These are phyloP conservation scores for Cucurbita moschata DNA, from an alignment of 306 rosid genomes.

Conservation along the genomic window DNA sequence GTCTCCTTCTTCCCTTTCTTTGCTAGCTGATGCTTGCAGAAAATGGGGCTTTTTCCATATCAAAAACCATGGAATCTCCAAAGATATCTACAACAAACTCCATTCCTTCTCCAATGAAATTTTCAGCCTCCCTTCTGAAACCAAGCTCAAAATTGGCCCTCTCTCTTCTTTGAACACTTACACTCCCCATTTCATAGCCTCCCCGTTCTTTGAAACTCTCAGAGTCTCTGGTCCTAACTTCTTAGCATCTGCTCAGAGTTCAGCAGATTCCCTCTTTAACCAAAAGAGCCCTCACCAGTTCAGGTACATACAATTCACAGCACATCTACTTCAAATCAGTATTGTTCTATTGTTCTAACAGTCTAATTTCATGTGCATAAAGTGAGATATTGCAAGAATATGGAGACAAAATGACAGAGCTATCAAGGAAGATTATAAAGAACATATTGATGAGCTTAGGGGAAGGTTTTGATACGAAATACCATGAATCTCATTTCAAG, in stretches of 20 bases:
- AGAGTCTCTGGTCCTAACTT: conserved; percentile 69
- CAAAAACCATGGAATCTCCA: conserved; percentile 80
- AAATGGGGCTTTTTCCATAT: conserved; percentile 91
- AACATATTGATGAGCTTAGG: conserved; percentile 49
- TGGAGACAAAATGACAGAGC: conserved; percentile 69
- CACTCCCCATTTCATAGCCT: conserved; percentile 90
- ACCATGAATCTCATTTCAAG: conserved; percentile 44
- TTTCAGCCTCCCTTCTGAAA: conserved; percentile 61
- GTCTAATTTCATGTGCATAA: background rate
- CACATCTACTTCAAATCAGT: background rate
- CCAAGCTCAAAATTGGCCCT: conserved; percentile 85
- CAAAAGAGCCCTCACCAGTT: conserved; percentile 32
- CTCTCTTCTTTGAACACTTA: conserved; percentile 58
- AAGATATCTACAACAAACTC: conserved; percentile 48
- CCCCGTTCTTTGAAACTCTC: conserved; percentile 94
- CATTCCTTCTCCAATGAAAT: conserved; percentile 31
- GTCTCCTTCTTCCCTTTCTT: conserved; percentile 37
- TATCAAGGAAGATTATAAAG: conserved; percentile 46
- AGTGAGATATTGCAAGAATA: conserved; percentile 75
- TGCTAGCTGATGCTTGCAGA: conserved; percentile 59
- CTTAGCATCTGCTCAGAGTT: conserved; percentile 56
- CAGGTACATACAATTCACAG: conserved; percentile 29
- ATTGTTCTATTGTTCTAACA: background rate
- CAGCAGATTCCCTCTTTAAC: conserved; percentile 43
- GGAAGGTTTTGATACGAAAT: conserved; percentile 38